A percentile compares a stretch with the other conserved stretches of the same genome.
Evolutionary conservation across 78 protist genomes (phyloP).

Genomic region (Pigoraptor vietnamica): DNA sequence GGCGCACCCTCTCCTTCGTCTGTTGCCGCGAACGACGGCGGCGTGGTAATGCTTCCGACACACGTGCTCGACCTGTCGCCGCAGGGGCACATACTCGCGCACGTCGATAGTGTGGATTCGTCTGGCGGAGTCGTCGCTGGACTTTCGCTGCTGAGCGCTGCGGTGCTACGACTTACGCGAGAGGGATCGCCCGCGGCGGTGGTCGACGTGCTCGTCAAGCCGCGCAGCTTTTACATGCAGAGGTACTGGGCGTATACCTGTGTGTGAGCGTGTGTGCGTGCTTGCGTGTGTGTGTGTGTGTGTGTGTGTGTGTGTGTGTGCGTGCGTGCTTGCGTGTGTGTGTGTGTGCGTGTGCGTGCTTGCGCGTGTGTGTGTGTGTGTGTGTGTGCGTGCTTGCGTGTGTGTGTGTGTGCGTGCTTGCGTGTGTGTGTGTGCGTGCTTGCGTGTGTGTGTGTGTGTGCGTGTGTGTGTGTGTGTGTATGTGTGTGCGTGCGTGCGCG

Average conservation of each 20-base stretch:
- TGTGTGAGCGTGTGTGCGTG: background rate
- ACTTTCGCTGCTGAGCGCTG: background rate
- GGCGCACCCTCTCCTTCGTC: too few relatives aligned
- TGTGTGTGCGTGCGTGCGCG: too few relatives aligned
- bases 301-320: background rate
- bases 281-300: background rate
- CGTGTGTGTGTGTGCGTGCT: too few relatives aligned
- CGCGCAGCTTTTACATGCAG: background rate
- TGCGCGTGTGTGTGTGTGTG: too few relatives aligned
- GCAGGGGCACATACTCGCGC: background rate
- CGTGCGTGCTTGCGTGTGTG: too few relatives aligned
- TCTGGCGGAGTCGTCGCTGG: background rate
- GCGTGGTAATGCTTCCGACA: background rate
- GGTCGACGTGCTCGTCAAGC: background rate
- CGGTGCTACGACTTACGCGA: background rate
- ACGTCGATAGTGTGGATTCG: background rate
- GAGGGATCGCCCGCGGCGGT: background rate
- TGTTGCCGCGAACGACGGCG: too few relatives aligned
- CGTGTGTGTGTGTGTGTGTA: too few relatives aligned
- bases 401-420: too few relatives aligned
- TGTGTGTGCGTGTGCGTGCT: too few relatives aligned
- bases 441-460: too few relatives aligned
- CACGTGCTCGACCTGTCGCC: background rate
- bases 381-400: too few relatives aligned
- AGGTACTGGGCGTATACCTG: background rate